phyloP scores from a whole-genome alignment of 805 yeast genomes.

The Saccharomycopsis babjevae region DNA sequence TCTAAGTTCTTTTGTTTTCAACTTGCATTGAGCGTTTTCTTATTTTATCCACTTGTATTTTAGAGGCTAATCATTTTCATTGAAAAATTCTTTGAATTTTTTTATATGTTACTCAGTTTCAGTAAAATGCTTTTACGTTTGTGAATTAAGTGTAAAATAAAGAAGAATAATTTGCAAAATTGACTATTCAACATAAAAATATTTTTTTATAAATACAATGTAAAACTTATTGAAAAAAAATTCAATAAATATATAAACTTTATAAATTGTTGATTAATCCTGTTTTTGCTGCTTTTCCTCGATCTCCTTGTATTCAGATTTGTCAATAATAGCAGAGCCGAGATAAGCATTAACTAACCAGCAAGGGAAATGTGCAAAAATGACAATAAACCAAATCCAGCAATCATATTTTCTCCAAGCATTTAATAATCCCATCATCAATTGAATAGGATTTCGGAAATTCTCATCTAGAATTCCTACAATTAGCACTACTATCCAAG shows the following conservation, averaged over 20 bases:
- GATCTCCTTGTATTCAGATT: slow-evolving; percentile 10
- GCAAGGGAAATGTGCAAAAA: slow-evolving; percentile 72
- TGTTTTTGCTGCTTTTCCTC: slow-evolving; percentile 6
- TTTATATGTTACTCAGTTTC: no score
- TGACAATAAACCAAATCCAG: slow-evolving; percentile 77
- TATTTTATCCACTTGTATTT: not conserved
- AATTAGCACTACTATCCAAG: slow-evolving; percentile 23
- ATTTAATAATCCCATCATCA: slow-evolving; percentile 43
- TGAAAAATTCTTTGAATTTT: no score
- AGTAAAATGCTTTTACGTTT: no score
- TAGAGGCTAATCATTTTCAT: not conserved
- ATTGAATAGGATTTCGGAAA: slow-evolving; percentile 19
- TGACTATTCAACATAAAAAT: no score
- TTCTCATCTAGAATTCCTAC: slow-evolving; percentile 22
- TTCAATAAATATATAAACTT: not conserved
- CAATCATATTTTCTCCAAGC: slow-evolving; percentile 63
- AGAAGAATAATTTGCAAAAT: no score
- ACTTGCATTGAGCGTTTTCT: not conserved
- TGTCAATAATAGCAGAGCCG: slow-evolving; percentile 14
- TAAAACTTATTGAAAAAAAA: no score
- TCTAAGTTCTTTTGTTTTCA: not conserved
- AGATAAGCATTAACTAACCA: slow-evolving; percentile 43
- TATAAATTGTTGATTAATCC: not conserved
- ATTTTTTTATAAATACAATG: no score
- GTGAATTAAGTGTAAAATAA: no score